A percentile compares a stretch with the other conserved stretches of the same genome.
Evolutionary conservation across 139 green algal genomes (phyloP).

Genomic region (Micractinium conductrix): DNA sequence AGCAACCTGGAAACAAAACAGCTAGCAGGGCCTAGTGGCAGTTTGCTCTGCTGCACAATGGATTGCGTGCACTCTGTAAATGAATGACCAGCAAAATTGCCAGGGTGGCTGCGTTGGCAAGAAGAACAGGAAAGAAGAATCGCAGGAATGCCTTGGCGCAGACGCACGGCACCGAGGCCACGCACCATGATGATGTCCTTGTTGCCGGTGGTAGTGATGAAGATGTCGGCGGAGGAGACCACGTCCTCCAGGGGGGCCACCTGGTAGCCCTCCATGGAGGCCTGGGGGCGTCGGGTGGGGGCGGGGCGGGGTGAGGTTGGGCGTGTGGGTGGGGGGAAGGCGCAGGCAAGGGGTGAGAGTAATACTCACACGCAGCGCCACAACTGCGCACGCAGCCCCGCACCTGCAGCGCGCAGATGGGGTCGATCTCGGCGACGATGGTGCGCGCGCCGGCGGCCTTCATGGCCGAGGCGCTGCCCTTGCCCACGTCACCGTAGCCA

Average conservation of each 20-base stretch:
- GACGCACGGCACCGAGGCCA: not conserved
- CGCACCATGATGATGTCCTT: slow-evolving; percentile 88
- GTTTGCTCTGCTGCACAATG: no score
- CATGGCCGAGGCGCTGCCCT: slow-evolving; percentile 96
- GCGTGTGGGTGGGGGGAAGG: not conserved
- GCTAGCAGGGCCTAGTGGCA: not conserved
- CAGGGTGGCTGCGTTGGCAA: no score
- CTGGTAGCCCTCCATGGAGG: slow-evolving; percentile 95
- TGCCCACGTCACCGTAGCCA: slow-evolving; percentile 99
- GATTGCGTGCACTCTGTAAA: no score
- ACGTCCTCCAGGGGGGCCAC: slow-evolving; percentile 89
- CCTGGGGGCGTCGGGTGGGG: slow-evolving; percentile 58
- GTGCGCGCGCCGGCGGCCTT: slow-evolving; percentile 92
- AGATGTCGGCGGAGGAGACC: slow-evolving; percentile 92
- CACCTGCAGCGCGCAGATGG: slow-evolving; percentile 96
- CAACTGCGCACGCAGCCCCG: not conserved
- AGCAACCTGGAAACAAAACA: not conserved
- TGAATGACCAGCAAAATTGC: no score
- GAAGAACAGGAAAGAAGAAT: no score
- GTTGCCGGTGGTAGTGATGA: slow-evolving; percentile 99
- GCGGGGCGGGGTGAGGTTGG: not conserved
- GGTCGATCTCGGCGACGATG: slow-evolving; percentile 98
- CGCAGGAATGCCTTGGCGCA: not conserved
- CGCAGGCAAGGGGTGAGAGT: not conserved
- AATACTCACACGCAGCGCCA: not conserved